Conservation (phyloP, 768 basidiomycete genomes). For the Psilocybe cubensis region DNA sequence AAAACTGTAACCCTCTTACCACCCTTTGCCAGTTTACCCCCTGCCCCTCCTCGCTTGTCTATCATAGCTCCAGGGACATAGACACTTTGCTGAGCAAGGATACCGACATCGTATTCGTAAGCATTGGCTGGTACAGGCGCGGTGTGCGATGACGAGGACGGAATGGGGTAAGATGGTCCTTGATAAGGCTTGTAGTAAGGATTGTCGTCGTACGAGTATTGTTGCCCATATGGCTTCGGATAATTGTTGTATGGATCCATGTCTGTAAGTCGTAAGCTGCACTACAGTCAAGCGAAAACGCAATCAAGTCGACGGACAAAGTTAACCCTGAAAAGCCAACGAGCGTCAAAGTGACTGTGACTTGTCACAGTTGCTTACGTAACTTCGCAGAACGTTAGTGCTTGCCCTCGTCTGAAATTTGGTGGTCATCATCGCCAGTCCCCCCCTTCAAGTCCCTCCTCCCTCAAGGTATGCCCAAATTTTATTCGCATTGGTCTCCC, state of each 20-base stretch:
- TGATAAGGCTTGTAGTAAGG: conserved; percentile 83
- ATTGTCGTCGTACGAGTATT: conserved; percentile 66
- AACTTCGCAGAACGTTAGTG: conserved; percentile 19
- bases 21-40: conserved; percentile 85
- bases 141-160: conserved; percentile 65
- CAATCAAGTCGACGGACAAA: not conserved
- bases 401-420: conserved; percentile 18
- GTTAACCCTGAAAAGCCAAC: not conserved
- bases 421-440: conserved; percentile 29
- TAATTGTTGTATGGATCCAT: conserved; percentile 54
- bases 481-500: not conserved
- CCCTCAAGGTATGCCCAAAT: conserved; percentile 43
- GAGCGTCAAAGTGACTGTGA: not conserved
- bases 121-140: conserved; percentile 89
- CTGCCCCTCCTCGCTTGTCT: conserved; percentile 84
- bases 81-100: conserved; percentile 88
- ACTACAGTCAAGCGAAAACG: not conserved
- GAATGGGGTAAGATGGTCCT: conserved; percentile 71
- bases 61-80: conserved; percentile 93
- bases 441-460: conserved; percentile 27
- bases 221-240: conserved; percentile 54
- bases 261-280: conserved; percentile 11
- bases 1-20: conserved; percentile 93
- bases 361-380: conserved; percentile 26
- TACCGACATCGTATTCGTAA: conserved; percentile 91